Evolutionary conservation across 805 yeast genomes (phyloP).

Genomic region (Kodamaea sagamina): DNA sequence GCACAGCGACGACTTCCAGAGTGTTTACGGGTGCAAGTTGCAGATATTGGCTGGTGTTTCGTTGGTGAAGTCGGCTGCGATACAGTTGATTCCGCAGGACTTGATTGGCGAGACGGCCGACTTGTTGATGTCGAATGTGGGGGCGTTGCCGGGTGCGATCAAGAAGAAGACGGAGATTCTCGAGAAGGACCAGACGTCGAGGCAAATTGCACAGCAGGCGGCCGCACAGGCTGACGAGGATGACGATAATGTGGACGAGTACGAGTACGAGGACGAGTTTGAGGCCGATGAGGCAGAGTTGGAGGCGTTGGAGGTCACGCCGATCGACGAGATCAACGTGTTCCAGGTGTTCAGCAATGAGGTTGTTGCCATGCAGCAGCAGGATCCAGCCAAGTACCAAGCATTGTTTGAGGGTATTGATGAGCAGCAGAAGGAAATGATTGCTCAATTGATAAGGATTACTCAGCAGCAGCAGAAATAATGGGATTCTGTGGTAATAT

Average conservation of each 20-base stretch:
- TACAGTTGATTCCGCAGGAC: conserved; percentile 34
- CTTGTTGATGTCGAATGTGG: conserved; percentile 43
- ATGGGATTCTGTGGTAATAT: conserved; percentile 1
- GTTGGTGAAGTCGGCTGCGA: conserved; percentile 34
- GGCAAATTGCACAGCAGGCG: conserved; percentile 24
- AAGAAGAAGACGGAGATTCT: conserved; percentile 47
- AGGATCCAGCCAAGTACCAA: conserved; percentile 51
- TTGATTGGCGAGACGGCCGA: conserved; percentile 39
- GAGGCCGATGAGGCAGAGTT: conserved; percentile 73
- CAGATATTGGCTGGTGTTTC: conserved; percentile 51
- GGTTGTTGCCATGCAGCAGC: conserved; percentile 49
- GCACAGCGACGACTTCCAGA: conserved; percentile 47
- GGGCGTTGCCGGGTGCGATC: conserved; percentile 51
- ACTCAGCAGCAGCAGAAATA: conserved; percentile 14
- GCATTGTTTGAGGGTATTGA: conserved; percentile 44
- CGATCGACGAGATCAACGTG: conserved; percentile 75
- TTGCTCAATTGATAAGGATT: conserved; percentile 30
- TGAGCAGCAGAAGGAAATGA: conserved; percentile 35
- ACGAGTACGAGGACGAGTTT: conserved; percentile 38
- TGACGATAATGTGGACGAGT: conserved; percentile 29
- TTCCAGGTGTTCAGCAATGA: conserved; percentile 64
- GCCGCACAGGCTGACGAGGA: conserved; percentile 29
- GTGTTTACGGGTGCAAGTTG: conserved; percentile 57
- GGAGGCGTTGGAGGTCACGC: conserved; percentile 80
- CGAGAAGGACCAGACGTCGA: conserved; percentile 39